Base-by-base conservation (phyloP, 2,329 filamentous ascomycete genomes). In the Botrytis cinerea region DNA sequence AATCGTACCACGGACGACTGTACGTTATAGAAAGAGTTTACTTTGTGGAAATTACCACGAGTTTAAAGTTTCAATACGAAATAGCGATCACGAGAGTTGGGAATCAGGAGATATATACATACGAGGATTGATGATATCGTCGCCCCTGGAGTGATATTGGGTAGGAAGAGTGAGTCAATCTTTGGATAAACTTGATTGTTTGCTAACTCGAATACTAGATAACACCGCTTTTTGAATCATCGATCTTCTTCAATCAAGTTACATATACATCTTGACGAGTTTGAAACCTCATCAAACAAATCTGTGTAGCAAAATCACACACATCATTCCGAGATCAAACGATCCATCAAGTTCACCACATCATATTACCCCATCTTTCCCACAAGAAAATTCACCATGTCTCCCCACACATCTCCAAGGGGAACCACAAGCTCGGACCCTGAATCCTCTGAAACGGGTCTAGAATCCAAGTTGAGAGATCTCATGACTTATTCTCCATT, bases 371-470 rank as follows among this genome's bases (percentile, higher is more conserved):
- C 35, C 66, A 68, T 57, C 35, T 68, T 43, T 57, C 28, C 28
- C 32, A 48, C 32, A 32, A 35, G 35, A 54, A 54, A 40, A 57
- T 57, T 57, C 35, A 68, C 48, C 66, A 68, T 68, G 66, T 43
- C 66, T 68, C 35, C 66, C 66, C 66, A 68, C 48, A 57, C 66
- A 25, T 68, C 48, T 43, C n/a, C 48, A 43, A 43, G 25, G 25
- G 60, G 25, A 40, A 57, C 66, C n/a, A 40, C 66, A 54, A 68
- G 35, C 66, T 57, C 66, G 48, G 66, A 57, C 66, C 48, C 48
- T 22, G 38, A 38, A 43, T 32, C 48, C 66, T 57, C 66, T 16
- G 40, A 43, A 22, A n/a, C 54, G 32, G 66, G 48, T 43, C 48
- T 68, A 9, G 66, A 68, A 57, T 57, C 66, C 9, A 68, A 32